Conservation (phyloP, 177 flowering plant species). For the Vitis hybrid region DNA sequence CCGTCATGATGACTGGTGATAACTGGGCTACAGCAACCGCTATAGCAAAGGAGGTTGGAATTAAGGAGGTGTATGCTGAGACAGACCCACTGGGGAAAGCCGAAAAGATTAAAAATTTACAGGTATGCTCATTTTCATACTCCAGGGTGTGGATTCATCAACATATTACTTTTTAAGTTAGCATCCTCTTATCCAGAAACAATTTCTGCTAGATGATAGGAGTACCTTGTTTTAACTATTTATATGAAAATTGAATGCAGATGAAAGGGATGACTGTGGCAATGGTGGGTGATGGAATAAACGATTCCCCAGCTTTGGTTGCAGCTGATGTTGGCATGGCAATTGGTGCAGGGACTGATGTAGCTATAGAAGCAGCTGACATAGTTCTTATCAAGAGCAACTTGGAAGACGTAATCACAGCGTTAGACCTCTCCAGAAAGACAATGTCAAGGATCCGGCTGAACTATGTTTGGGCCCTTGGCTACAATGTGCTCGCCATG, state of each 20-base stretch:
- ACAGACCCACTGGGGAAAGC: conserved; percentile 87
- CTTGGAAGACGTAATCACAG: conserved; percentile 88
- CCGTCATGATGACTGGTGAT: conserved; percentile 95
- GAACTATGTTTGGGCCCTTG: conserved; percentile 92
- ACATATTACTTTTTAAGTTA: background rate
- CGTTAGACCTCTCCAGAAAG: conserved; percentile 83
- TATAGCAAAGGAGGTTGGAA: conserved; percentile 83
- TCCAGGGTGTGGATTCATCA: background rate
- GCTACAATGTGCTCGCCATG: conserved; percentile 83
- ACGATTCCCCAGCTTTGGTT: conserved; percentile 88
- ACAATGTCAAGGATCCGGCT: conserved; percentile 73
- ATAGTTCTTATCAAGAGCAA: conserved; percentile 84
- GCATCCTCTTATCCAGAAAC: no score
- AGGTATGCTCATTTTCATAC: conserved; percentile 43
- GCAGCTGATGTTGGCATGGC: conserved; percentile 98
- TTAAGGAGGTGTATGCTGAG: conserved; percentile 77
- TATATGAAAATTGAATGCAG: conserved; percentile 32
- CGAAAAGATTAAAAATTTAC: conserved; percentile 77
- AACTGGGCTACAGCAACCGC: conserved; percentile 87
- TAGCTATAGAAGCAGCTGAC: conserved; percentile 97
- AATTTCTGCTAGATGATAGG: background rate
- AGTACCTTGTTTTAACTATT: background rate
- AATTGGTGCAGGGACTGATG: conserved; percentile 93
- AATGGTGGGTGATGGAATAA: conserved; percentile 98
- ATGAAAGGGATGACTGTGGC: conserved; percentile 69